Base-by-base conservation (phyloP, 192 early-diverging fungal species). In the Fimicolochytrium jonesii region DNA sequence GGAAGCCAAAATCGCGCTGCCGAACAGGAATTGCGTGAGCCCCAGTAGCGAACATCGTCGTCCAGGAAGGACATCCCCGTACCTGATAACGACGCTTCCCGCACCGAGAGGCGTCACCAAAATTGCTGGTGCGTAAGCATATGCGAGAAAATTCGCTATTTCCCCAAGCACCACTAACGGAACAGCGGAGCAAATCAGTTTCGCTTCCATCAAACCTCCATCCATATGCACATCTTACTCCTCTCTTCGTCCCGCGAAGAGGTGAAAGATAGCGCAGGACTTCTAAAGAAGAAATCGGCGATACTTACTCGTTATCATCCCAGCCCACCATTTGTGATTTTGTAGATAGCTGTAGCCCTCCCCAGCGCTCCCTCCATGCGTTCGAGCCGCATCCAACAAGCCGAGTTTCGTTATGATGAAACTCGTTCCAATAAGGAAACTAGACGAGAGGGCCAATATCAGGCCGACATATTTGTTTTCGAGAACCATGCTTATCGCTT, bases 351-450 rank as follows among this genome's bases (percentile, higher is more conserved):
- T 75, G 55, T 88, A 80, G 11, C 81, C 79, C 43, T 93, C 92
- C 6, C 87, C 86, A 22, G 88, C 86, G 25, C 44, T 28, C 1
- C 75, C 75, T 53, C 73, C 73, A 23, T 76, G 64, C 44, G 55
- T 76, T 18, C 67, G 35, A 10, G 61, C 51, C 10, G 68, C 41
- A 31, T 92, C 89, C 59, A 89, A 87, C 20, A 97, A 72, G 25
- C 92, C 94, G 61, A 88, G 88, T 69, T 97, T 97, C 31, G 90
- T 95, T 65, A 97, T 79, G 44, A 95, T 91, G 75, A 97, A 97
- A 47, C 89, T 92, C 31, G 86, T 86, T 33, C 94, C 94, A 66
- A 97, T 97, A 64, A 94, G 81, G 44, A 91, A 57, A 48, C 88
- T 88, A 20, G 94, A 97, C 46, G 87, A 77, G 66, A 97, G 80